Evolutionary conservation across 108 stramenopile species (phyloP).

Genomic region (Skeletonema tropicum): DNA sequence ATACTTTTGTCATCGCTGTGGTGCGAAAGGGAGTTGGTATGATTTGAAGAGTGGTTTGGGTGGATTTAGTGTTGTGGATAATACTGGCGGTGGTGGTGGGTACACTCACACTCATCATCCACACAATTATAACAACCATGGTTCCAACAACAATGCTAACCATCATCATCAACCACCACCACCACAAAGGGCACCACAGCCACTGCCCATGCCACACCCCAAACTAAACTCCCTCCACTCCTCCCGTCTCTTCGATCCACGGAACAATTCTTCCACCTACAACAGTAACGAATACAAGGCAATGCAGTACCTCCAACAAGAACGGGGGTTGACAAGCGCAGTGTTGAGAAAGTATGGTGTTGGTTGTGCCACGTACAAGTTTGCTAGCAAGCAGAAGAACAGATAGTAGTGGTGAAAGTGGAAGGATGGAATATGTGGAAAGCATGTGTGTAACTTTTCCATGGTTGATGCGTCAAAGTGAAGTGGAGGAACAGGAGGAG

Average conservation of each 20-base stretch:
- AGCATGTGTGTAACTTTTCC: constrained; percentile 92
- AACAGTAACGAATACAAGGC: constrained; percentile 35
- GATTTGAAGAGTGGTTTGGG: constrained; percentile 83
- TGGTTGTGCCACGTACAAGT: constrained; percentile 79
- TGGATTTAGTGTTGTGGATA: constrained; percentile 45
- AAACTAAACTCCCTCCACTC: constrained; percentile 59
- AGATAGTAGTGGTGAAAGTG: constrained; percentile 5
- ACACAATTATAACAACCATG: background rate
- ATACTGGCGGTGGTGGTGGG: background rate
- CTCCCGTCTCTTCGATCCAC: constrained; percentile 46
- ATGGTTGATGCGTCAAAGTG: constrained; percentile 81
- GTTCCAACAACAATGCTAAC: constrained; percentile 9
- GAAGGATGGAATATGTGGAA: constrained; percentile 35
- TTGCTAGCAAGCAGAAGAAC: constrained; percentile 37
- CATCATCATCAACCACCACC: constrained; percentile 4
- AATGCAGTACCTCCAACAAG: constrained; percentile 62
- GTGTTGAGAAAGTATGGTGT: constrained; percentile 91
- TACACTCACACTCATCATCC: background rate
- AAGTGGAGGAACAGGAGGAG: constrained; percentile 67
- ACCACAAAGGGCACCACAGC: constrained; percentile 13
- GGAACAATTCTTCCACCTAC: background rate
- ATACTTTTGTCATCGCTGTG: constrained; percentile 95
- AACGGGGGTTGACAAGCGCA: constrained; percentile 60
- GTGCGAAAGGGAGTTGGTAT: constrained; percentile 88
- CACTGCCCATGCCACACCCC: constrained; percentile 68